Evolutionary conservation across 768 basidiomycete species (phyloP).

Genomic region (Russula foetens): DNA sequence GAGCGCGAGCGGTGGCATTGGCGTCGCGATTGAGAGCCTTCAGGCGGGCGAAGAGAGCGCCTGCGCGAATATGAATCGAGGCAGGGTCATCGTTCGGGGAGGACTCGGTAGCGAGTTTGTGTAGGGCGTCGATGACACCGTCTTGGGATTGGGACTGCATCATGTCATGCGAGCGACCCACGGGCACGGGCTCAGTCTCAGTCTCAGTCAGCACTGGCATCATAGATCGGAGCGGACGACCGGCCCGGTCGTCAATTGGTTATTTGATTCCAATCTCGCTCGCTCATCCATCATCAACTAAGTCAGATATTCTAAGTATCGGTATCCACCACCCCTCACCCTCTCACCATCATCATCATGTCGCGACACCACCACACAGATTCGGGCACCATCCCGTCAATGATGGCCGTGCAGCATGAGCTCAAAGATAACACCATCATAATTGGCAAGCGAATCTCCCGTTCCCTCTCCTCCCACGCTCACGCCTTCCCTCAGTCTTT

Average conservation of each 20-base stretch:
- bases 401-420: constrained; percentile 59
- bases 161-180: neutral
- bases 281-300: no score
- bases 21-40: constrained; percentile 72
- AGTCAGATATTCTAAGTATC: neutral
- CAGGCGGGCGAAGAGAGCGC: constrained; percentile 70
- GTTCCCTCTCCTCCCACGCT: neutral
- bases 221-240: no score
- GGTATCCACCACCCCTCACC: no score
- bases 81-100: constrained; percentile 39
- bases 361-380: constrained; percentile 28
- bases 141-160: constrained; percentile 32
- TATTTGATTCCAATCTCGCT: neutral
- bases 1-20: constrained; percentile 59
- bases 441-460: constrained; percentile 51
- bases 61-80: constrained; percentile 54
- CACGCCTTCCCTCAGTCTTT: constrained; percentile 47
- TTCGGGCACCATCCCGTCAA: constrained; percentile 84
- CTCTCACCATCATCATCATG: neutral
- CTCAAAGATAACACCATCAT: constrained; percentile 87
- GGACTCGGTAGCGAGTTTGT: constrained; percentile 47
- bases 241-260: neutral
- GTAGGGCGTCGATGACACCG: constrained; percentile 52
- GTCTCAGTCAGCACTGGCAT: no score
- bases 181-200: no score